Percentiles rank a stretch among this genome's conserved stretches.
Evolutionary conservation across 2,329 filamentous ascomycete genomes (phyloP).

Genomic region (Alternaria rosae): DNA sequence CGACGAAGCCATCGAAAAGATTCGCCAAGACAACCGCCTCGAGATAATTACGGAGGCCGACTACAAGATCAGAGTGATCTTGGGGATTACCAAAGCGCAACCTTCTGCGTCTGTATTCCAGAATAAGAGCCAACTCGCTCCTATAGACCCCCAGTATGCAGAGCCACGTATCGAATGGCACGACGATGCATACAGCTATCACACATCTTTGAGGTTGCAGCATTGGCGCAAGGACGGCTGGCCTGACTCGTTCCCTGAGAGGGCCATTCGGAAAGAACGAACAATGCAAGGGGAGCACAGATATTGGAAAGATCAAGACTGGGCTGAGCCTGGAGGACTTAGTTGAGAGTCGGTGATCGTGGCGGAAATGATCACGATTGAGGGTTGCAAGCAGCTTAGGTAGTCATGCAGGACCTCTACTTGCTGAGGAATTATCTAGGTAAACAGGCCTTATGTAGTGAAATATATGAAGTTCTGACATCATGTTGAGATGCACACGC

Average conservation of each 20-base stretch:
- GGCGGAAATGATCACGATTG: not conserved
- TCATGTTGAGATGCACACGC: not conserved
- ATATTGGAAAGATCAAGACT: not conserved
- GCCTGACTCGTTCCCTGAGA: slow-evolving; percentile 11
- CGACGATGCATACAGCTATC: not conserved
- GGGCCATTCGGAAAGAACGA: slow-evolving; percentile 8
- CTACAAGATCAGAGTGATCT: slow-evolving; percentile 14
- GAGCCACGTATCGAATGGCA: slow-evolving; percentile 18
- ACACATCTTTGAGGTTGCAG: slow-evolving; percentile 13
- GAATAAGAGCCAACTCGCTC: slow-evolving; percentile 1
- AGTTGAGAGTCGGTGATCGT: not conserved
- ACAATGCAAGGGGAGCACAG: not conserved
- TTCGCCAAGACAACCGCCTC: not conserved
- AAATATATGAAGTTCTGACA: not conserved
- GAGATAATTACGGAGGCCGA: slow-evolving; percentile 13
- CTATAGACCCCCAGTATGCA: slow-evolving; percentile 26
- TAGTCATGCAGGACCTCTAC: not conserved
- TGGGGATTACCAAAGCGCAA: slow-evolving; percentile 7
- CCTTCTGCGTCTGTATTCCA: slow-evolving; percentile 16
- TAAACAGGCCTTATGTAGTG: not conserved
- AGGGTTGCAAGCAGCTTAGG: not conserved
- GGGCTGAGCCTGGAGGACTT: not conserved
- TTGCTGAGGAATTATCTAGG: not conserved
- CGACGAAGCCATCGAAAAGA: not conserved
- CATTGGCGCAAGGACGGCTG: slow-evolving; percentile 28